Conservation (phyloP, 1,284 basidiomycete species). For the Marasmius tenuissimus region DNA sequence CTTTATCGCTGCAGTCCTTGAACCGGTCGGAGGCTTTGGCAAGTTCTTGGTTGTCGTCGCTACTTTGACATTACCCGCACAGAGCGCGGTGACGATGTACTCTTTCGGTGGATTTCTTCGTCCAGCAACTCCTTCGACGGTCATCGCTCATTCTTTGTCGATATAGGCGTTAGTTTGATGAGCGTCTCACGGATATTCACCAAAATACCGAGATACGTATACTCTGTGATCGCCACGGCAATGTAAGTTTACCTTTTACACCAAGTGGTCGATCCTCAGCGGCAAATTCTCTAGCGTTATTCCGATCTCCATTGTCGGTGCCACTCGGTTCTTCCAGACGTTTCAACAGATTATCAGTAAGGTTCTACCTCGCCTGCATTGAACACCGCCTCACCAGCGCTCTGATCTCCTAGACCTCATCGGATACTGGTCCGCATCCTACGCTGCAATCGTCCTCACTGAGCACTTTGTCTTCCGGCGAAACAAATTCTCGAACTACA, state of each 20-base stretch:
- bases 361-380: constrained; percentile 15
- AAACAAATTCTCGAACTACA: constrained; percentile 24
- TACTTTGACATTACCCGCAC: constrained; percentile 49
- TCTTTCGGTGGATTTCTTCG: constrained; percentile 47
- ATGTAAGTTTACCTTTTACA: constrained; percentile 43
- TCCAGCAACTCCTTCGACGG: neutral
- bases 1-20: constrained; percentile 56
- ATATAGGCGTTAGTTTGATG: constrained; percentile 63
- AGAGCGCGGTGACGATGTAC: constrained; percentile 75
- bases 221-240: constrained; percentile 66
- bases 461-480: constrained; percentile 61
- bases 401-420: constrained; percentile 37
- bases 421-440: constrained; percentile 63
- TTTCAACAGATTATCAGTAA: constrained; percentile 56
- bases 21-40: constrained; percentile 56
- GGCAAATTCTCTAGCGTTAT: constrained; percentile 42
- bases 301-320: constrained; percentile 59
- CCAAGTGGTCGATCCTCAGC: neutral
- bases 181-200: constrained; percentile 57
- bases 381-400: constrained; percentile 8
- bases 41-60: constrained; percentile 42
- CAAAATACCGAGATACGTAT: constrained; percentile 70
- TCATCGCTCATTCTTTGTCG: neutral
- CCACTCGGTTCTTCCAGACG: constrained; percentile 56
- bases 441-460: constrained; percentile 49